A percentile compares a stretch with the other conserved stretches of the same genome.
Evolutionary conservation across 768 basidiomycete species (phyloP).

Genomic region (Trametes cinnabarina): DNA sequence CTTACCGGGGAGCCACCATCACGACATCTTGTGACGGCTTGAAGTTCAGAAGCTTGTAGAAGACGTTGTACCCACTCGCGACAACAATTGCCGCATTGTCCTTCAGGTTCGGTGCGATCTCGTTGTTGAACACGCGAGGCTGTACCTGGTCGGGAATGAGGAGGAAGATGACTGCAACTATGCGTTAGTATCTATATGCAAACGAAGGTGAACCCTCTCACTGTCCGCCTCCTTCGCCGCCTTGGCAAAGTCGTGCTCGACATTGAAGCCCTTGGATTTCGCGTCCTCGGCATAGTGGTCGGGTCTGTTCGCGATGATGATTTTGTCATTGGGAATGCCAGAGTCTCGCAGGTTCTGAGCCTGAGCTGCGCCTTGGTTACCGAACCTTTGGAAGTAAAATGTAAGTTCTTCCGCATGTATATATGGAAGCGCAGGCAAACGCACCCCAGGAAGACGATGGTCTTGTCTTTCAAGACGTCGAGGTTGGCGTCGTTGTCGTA

Average conservation of each 20-base stretch:
- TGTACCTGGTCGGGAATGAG: slow-evolving; percentile 66
- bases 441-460: slow-evolving; percentile 61
- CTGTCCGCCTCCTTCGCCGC: slow-evolving; percentile 57
- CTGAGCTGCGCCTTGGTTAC: slow-evolving; percentile 66
- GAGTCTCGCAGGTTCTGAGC: slow-evolving; percentile 65
- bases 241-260: slow-evolving; percentile 55
- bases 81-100: slow-evolving; percentile 48
- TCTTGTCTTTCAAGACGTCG: slow-evolving; percentile 44
- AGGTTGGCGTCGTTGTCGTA: slow-evolving; percentile 64
- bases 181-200: background rate
- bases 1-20: slow-evolving; percentile 64
- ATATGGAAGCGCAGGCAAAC: background rate
- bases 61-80: slow-evolving; percentile 66
- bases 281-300: slow-evolving; percentile 60
- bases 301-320: slow-evolving; percentile 55
- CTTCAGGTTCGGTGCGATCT: slow-evolving; percentile 51
- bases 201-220: slow-evolving; percentile 25
- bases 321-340: slow-evolving; percentile 59
- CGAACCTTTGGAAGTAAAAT: slow-evolving; percentile 41
- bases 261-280: slow-evolving; percentile 52
- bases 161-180: slow-evolving; percentile 50
- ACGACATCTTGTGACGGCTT: slow-evolving; percentile 54
- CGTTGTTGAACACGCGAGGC: slow-evolving; percentile 57
- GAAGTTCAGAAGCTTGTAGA: slow-evolving; percentile 57
- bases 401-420: background rate